A percentile compares a stretch with the other conserved stretches of the same genome.
Conservation (phyloP, 2,329 filamentous ascomycete genomes). For the Cladophialophora bantiana region DNA sequence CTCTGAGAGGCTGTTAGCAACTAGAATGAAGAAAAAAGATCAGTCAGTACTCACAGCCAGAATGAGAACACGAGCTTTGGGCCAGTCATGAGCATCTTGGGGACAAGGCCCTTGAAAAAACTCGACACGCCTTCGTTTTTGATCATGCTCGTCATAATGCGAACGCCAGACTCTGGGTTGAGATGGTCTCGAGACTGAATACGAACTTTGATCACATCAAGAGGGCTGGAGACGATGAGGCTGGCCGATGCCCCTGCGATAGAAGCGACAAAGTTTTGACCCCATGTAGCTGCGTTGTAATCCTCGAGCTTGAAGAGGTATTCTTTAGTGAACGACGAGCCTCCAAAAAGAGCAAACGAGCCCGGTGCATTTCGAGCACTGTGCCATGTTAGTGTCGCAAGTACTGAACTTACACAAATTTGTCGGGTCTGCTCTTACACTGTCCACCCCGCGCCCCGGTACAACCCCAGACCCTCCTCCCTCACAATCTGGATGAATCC, state of each 20-base stretch:
- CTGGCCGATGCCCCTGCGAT: slow-evolving; percentile 94
- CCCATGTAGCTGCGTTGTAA: slow-evolving; percentile 94
- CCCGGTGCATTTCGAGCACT: slow-evolving; percentile 95
- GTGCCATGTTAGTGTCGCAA: slow-evolving; percentile 67
- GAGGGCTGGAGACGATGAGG: slow-evolving; percentile 91
- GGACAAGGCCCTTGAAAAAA: slow-evolving; percentile 98
- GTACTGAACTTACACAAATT: not conserved
- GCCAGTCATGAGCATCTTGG: slow-evolving; percentile 98
- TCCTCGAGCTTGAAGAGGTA: slow-evolving; percentile 88
- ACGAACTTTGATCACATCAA: slow-evolving; percentile 97
- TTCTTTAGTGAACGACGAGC: slow-evolving; percentile 96
- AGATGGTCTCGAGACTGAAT: slow-evolving; percentile 99
- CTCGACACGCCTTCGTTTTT: slow-evolving; percentile 82
- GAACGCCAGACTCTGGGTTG: slow-evolving; percentile 92
- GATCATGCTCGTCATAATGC: slow-evolving; percentile 90
- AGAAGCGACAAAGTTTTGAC: slow-evolving; percentile 96
- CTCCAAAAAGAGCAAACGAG: slow-evolving; percentile 96
- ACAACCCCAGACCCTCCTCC: slow-evolving; percentile 94
- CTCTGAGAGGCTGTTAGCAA: slow-evolving; percentile 45
- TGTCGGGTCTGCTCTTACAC: not conserved
- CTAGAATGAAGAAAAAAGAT: not conserved
- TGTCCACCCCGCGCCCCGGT: slow-evolving; percentile 79
- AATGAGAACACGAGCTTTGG: slow-evolving; percentile 99
- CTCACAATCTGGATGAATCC: slow-evolving; percentile 87
- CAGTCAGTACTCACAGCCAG: slow-evolving; percentile 68